Conservation (phyloP, 768 basidiomycete species). For the Tulasnella sp. region DNA sequence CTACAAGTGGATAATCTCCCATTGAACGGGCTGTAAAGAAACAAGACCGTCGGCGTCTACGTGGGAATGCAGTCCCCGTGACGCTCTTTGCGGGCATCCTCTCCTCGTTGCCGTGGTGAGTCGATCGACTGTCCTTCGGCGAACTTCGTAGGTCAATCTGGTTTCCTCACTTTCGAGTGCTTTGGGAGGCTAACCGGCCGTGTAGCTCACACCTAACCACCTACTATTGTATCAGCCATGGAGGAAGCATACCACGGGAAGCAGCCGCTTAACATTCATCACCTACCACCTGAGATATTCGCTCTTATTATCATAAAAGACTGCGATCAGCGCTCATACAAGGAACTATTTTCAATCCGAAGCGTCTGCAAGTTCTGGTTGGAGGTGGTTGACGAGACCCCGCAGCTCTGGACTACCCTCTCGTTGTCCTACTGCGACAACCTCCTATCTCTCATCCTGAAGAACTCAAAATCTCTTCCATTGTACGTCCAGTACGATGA, state of each 20-base stretch:
- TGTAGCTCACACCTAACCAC: too few relatives aligned
- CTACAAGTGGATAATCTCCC: too few relatives aligned
- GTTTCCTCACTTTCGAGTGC: too few relatives aligned
- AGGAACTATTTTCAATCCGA: background rate
- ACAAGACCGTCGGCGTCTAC: too few relatives aligned
- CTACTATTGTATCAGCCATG: background rate
- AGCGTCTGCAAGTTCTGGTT: background rate
- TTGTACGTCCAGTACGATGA: background rate
- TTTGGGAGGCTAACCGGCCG: too few relatives aligned
- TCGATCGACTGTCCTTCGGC: too few relatives aligned
- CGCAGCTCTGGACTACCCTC: background rate
- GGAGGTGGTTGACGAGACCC: background rate
- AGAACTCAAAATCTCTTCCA: background rate
- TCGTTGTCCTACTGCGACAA: background rate
- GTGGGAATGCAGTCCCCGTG: too few relatives aligned
- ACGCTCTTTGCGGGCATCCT: too few relatives aligned
- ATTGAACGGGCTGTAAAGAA: too few relatives aligned
- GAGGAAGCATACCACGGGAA: too few relatives aligned
- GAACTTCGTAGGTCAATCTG: too few relatives aligned
- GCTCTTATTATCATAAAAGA: background rate
- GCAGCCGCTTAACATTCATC: background rate
- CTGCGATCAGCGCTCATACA: background rate
- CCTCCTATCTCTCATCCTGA: background rate
- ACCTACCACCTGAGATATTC: background rate
- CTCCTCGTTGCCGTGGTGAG: too few relatives aligned